Conservation (phyloP, 2,329 filamentous ascomycete genomes). For the Hypoxylon sp. region DNA sequence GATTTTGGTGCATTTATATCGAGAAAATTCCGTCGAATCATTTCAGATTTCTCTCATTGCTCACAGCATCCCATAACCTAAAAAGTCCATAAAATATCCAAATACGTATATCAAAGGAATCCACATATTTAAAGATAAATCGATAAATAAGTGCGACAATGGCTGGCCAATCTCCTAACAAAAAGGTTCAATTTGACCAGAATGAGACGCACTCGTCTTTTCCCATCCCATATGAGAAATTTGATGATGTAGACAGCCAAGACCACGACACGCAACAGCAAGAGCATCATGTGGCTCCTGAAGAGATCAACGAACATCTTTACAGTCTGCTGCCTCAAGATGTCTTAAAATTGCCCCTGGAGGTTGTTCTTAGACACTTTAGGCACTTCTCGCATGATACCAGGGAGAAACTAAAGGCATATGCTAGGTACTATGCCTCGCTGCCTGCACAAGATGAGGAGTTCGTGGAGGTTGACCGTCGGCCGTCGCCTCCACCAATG, state of each 20-base stretch:
- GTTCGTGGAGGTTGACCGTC: not conserved
- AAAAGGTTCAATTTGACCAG: no score
- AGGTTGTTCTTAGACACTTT: not conserved
- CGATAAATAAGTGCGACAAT: not conserved
- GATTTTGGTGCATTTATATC: not conserved
- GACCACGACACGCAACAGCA: not conserved
- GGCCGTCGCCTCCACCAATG: not conserved
- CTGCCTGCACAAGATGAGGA: not conserved
- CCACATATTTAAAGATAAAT: no score
- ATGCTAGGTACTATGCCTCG: not conserved
- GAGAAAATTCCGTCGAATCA: not conserved
- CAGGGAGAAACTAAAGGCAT: not conserved
- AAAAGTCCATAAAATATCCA: not conserved
- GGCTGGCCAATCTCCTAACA: no score
- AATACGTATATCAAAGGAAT: not conserved
- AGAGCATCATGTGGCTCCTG: not conserved
- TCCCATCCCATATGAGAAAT: not conserved
- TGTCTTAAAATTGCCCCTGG: not conserved
- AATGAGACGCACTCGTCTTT: not conserved
- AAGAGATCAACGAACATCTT: not conserved
- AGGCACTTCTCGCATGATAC: not conserved
- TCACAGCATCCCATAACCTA: not conserved
- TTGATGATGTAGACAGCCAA: not conserved
- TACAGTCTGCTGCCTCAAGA: not conserved
- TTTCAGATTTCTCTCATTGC: not conserved